Base-by-base conservation (phyloP, 345 rosid genomes). In the Arabis alpina region DNA sequence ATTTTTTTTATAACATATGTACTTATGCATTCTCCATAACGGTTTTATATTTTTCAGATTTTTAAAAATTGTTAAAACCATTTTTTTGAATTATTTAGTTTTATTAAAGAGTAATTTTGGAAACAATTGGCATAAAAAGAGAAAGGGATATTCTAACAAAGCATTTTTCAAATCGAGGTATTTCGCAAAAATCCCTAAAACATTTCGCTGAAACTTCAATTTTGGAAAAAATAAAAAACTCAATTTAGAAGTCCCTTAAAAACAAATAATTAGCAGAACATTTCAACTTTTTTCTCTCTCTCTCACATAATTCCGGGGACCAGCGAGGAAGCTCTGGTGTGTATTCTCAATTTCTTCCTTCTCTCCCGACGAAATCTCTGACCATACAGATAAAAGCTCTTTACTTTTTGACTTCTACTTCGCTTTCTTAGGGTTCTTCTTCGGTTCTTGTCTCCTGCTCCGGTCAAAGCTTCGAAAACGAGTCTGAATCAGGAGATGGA, bases 401-500 rank as follows among this genome's bases (percentile, higher is more conserved):
- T 15, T 10, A 19, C 25, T 37, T 27, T 45, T 62, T 24, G 49
- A 27, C 55, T 43, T 49, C 3, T 62, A 4, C 40, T 57, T 58
- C 60, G 8, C n/a, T 65, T 64, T 64, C 37, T 49, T 23, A 16
- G 57, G 34, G 37, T 51, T 64, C 23, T 57, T 64, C 63, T 4
- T 36, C 42, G 37, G 51, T 28, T 54, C 60, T 56, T 45, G 10
- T 30, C 27, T 41, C 24, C 63, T 57, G 8, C 14, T 37, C 13
- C 1, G 50, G 39, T 16, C n/a, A 32, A 28, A 52, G 44, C 13
- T 44, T 68, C 15, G 51, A 37, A 37, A 3, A n/a, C 51, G 64
- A 54, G 27, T 34, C 34, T 64, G 52, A 23, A 27, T 2, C 56
- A 50, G 8, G 57, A 19, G 23, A 86, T 90, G 97, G 86, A 73